These are phyloP conservation scores for Colletotrichum orchidophilum DNA, from an alignment of 2,329 filamentous ascomycete genomes.

Conservation along the genomic window DNA sequence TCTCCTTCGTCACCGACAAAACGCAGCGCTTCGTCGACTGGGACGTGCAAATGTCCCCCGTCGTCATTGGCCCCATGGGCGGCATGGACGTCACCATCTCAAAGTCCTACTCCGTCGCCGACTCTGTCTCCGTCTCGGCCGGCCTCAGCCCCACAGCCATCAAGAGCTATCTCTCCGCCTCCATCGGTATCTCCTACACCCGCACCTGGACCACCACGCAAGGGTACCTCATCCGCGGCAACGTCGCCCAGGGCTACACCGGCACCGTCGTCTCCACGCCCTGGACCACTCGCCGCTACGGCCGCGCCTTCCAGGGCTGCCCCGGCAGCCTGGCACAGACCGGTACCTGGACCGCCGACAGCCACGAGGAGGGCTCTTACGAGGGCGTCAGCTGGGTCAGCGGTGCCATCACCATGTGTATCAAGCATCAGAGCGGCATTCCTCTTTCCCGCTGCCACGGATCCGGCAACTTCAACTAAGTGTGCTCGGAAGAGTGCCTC, in stretches of 20 bases:
- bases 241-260: constrained; percentile 16
- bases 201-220: constrained; percentile 24
- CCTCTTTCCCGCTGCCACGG: constrained; percentile 1
- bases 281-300: constrained; percentile 30
- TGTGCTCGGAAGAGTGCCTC: no score
- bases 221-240: constrained; percentile 22
- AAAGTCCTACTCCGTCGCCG: constrained; percentile 19
- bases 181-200: constrained; percentile 7
- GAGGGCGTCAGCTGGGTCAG: constrained; percentile 21
- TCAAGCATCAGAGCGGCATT: constrained; percentile 17
- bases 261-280: constrained; percentile 25
- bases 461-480: constrained; percentile 1
- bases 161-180: constrained; percentile 6
- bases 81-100: constrained; percentile 28
- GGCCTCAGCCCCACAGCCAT: constrained; percentile 8
- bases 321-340: constrained; percentile 16
- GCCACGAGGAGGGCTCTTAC: constrained; percentile 27
- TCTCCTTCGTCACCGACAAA: constrained; percentile 10
- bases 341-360: constrained; percentile 27
- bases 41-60: constrained; percentile 32
- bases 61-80: constrained; percentile 24
- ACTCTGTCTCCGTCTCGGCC: constrained; percentile 4
- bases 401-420: constrained; percentile 23
- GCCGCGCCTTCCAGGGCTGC: constrained; percentile 29
- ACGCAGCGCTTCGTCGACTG: constrained; percentile 30